Percentiles rank a stretch among this genome's conserved stretches.
Conservation (phyloP, 257 asterid species). For the Solanum sitiens region DNA sequence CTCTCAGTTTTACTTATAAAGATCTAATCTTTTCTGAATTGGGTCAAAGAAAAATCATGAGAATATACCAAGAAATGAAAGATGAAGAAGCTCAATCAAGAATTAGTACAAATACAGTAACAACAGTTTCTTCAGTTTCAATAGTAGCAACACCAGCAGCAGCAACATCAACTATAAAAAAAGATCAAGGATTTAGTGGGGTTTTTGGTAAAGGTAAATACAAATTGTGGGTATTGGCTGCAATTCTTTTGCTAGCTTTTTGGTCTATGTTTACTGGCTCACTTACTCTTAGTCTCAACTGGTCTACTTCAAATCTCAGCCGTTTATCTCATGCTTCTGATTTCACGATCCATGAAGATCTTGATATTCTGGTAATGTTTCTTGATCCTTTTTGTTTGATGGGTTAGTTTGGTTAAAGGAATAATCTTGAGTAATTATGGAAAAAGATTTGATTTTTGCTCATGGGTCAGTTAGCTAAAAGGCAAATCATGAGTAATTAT, state of each 20-base stretch:
- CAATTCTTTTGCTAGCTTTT: constrained; percentile 59
- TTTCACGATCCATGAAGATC: constrained; percentile 44
- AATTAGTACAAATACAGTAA: constrained; percentile 20
- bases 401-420: background rate
- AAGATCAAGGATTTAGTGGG: constrained; percentile 31
- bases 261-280: constrained; percentile 98
- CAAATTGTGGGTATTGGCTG: constrained; percentile 87
- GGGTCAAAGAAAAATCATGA: background rate
- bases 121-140: background rate
- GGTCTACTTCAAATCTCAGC: constrained; percentile 58
- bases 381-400: background rate
- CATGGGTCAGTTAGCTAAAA: background rate
- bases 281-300: constrained; percentile 74
- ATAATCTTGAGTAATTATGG: background rate
- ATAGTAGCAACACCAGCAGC: background rate
- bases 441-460: background rate
- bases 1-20: background rate
- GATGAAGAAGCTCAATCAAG: constrained; percentile 54
- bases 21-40: background rate
- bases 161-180: constrained; percentile 22
- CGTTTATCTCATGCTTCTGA: constrained; percentile 39
- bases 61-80: constrained; percentile 36
- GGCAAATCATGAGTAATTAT: background rate
- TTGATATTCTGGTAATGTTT: constrained; percentile 70
- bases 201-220: constrained; percentile 67